Conservation (phyloP, 1,284 basidiomycete genomes). For the Tilletia setariae region DNA sequence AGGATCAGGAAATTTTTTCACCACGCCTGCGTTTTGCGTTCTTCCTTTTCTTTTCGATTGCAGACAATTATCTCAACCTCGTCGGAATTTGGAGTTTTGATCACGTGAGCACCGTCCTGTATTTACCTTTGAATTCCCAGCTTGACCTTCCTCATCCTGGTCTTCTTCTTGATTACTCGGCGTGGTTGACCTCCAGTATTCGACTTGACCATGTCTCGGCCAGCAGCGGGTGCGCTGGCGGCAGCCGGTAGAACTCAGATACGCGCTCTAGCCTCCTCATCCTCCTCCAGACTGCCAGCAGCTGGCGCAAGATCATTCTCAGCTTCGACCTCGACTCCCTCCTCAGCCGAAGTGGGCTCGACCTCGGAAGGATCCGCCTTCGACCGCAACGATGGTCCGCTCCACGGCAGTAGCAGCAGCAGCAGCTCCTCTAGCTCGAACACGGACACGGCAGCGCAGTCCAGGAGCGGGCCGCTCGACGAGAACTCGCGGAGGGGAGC, state of each 20-base stretch:
- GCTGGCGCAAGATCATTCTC: background rate
- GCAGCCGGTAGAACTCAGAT: background rate
- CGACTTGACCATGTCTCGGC: background rate
- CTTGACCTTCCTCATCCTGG: background rate
- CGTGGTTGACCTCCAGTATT: background rate
- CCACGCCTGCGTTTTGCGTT: background rate
- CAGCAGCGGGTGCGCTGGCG: background rate
- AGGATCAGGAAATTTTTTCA: background rate
- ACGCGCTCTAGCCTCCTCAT: background rate
- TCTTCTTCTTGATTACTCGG: background rate
- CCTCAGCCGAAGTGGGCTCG: background rate
- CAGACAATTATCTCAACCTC: background rate
- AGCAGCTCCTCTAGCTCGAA: background rate
- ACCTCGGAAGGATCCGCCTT: too few relatives aligned
- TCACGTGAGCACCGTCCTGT: background rate
- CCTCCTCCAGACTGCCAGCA: background rate
- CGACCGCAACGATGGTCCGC: background rate
- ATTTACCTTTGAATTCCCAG: background rate
- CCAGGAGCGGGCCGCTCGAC: constrained; percentile 8
- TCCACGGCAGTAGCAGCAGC: background rate
- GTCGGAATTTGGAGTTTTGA: too few relatives aligned
- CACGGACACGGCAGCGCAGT: too few relatives aligned
- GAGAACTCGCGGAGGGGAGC: constrained; percentile 31
- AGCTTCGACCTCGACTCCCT: background rate
- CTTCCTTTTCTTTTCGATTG: constrained; percentile 9